Conservation (phyloP, 345 rosid species). For the Hypericum perforatum region DNA sequence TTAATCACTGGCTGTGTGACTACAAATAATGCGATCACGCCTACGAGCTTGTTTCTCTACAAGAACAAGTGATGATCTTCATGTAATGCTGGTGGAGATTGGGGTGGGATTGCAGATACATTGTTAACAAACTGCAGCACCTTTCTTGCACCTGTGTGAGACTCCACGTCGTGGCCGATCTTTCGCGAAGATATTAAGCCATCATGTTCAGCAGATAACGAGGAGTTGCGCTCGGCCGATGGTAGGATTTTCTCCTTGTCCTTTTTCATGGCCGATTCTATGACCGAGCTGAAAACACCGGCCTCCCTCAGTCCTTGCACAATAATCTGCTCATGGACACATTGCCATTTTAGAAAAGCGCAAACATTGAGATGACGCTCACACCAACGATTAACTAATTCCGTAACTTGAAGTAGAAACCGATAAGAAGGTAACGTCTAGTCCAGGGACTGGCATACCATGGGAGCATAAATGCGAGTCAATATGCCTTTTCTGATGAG, state of each 20-base stretch:
- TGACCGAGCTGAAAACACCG: constrained; percentile 48
- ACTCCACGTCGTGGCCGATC: constrained; percentile 34
- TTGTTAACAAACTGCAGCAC: constrained; percentile 29
- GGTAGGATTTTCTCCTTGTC: constrained; percentile 21
- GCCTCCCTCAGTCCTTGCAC: constrained; percentile 66
- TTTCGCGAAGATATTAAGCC: constrained; percentile 33
- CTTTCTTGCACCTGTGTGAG: constrained; percentile 40
- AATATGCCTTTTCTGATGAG: constrained; percentile 70
- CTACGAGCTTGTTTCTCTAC: too few relatives aligned
- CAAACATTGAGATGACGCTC: background rate
- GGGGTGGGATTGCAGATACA: constrained; percentile 43
- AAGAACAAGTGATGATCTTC: too few relatives aligned
- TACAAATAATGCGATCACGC: too few relatives aligned
- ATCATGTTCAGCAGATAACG: constrained; percentile 26
- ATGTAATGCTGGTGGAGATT: constrained; percentile 41
- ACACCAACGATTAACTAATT: background rate
- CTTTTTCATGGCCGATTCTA: constrained; percentile 35
- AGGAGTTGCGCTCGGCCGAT: constrained; percentile 30
- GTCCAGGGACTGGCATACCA: constrained; percentile 37
- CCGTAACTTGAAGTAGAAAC: constrained; percentile 3
- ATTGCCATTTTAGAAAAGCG: background rate
- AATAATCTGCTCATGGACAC: constrained; percentile 40
- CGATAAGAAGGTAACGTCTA: background rate
- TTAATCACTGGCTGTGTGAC: too few relatives aligned
- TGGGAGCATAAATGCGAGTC: constrained; percentile 70